These are phyloP conservation scores for Thermothelomyces thermophilus DNA, from an alignment of 2,329 filamentous ascomycete genomes.

Conservation along the genomic window DNA sequence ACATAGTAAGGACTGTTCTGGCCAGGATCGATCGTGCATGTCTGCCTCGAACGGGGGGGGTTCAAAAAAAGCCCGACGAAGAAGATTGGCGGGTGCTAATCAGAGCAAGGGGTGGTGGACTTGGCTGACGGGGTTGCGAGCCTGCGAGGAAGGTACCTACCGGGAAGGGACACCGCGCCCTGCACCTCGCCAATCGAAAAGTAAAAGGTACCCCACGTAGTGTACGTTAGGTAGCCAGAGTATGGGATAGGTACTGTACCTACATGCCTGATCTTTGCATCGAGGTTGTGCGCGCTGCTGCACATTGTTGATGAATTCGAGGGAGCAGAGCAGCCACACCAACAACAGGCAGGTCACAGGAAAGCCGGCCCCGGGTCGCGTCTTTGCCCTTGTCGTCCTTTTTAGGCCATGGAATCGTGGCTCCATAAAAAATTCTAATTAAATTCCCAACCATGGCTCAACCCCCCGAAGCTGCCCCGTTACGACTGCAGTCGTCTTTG, in stretches of 20 bases:
- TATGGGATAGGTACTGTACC: too few relatives aligned
- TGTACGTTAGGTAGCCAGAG: too few relatives aligned
- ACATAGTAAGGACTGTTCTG: background rate
- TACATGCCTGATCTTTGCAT: too few relatives aligned
- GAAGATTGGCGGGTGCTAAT: background rate
- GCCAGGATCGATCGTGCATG: constrained; percentile 9
- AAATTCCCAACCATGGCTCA: constrained; percentile 36
- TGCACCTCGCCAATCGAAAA: constrained; percentile 12
- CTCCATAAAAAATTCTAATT: constrained; percentile 37
- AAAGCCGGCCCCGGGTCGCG: constrained; percentile 31
- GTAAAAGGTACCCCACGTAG: too few relatives aligned
- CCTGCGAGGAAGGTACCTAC: constrained; percentile 4
- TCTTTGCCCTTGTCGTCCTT: constrained; percentile 28
- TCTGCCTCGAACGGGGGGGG: background rate
- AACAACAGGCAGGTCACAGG: constrained; percentile 25
- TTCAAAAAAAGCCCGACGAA: background rate
- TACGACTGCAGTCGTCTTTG: constrained; percentile 23
- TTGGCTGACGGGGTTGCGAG: constrained; percentile 1
- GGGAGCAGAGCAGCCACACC: constrained; percentile 22
- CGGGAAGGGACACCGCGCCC: constrained; percentile 7
- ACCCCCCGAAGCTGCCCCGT: constrained; percentile 25
- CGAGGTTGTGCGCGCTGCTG: background rate
- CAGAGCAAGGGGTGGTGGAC: background rate
- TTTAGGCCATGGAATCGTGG: constrained; percentile 30
- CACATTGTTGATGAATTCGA: constrained; percentile 23